phyloP scores from a whole-genome alignment of 345 rosid species.

The Gossypium rotundifolium region DNA sequence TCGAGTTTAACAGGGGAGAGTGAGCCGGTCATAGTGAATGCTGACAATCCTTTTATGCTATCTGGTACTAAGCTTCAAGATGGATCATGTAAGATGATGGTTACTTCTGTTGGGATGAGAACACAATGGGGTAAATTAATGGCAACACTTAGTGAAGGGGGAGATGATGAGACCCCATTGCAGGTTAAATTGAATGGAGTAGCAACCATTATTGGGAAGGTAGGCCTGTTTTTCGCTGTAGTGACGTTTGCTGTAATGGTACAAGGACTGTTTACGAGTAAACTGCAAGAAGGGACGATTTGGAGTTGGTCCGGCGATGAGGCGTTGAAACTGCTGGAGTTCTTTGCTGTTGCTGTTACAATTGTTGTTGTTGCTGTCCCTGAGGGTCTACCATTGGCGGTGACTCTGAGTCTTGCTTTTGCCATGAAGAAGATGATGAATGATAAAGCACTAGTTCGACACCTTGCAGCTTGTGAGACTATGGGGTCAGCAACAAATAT shows the following conservation, averaged over 20 bases:
- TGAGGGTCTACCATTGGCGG: constrained; percentile 91
- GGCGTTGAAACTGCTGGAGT: constrained; percentile 66
- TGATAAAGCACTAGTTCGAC: constrained; percentile 88
- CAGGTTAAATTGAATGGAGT: constrained; percentile 94
- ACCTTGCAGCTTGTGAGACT: constrained; percentile 92
- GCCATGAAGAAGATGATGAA: constrained; percentile 99
- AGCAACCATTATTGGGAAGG: constrained; percentile 82
- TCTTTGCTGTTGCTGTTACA: constrained; percentile 85
- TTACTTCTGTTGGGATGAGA: constrained; percentile 94
- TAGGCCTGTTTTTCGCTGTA: constrained; percentile 76
- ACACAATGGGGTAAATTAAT: constrained; percentile 95
- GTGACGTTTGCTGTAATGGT: constrained; percentile 80
- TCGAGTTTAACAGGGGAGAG: constrained; percentile 93
- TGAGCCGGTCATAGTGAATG: constrained; percentile 65
- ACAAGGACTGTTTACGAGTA: constrained; percentile 59
- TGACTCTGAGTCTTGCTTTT: constrained; percentile 92
- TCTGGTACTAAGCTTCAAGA: constrained; percentile 93
- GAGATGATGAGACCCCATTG: constrained; percentile 92
- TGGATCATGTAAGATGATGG: constrained; percentile 86
- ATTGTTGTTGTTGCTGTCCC: constrained; percentile 98
- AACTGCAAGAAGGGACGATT: constrained; percentile 42
- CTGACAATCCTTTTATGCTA: constrained; percentile 68
- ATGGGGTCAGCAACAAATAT: constrained; percentile 97
- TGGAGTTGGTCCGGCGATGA: constrained; percentile 78
- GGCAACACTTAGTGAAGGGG: constrained; percentile 95